These are phyloP conservation scores for Chaetomium tenue DNA, from an alignment of 495 filamentous ascomycete species.

Conservation along the genomic window DNA sequence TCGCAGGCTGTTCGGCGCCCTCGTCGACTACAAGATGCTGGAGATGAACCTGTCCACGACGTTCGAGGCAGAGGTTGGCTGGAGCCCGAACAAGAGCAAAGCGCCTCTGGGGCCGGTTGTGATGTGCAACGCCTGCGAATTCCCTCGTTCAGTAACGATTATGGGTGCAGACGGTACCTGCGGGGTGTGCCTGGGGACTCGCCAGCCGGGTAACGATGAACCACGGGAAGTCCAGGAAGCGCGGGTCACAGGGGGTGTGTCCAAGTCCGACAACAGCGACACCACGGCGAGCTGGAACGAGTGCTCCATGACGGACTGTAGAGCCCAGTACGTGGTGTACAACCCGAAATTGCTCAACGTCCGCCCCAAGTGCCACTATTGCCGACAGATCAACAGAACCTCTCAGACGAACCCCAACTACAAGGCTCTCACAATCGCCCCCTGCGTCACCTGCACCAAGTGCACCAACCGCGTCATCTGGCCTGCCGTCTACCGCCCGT, in stretches of 20 bases:
- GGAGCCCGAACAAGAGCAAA: slow-evolving; percentile 44
- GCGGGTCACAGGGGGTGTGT: slow-evolving; percentile 28
- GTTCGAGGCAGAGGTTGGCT: slow-evolving; percentile 38
- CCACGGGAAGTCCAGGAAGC: slow-evolving; percentile 18
- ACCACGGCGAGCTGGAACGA: slow-evolving; percentile 44
- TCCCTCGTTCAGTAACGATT: slow-evolving; percentile 47
- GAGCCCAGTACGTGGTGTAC: slow-evolving; percentile 51
- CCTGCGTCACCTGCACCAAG: slow-evolving; percentile 39
- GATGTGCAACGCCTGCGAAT: slow-evolving; percentile 43
- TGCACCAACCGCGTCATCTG: slow-evolving; percentile 48
- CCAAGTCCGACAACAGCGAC: slow-evolving; percentile 27
- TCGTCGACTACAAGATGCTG: slow-evolving; percentile 50
- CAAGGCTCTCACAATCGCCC: slow-evolving; percentile 21
- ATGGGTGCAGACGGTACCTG: slow-evolving; percentile 41
- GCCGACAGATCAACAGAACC: slow-evolving; percentile 27
- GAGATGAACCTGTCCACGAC: slow-evolving; percentile 45
- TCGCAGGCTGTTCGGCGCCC: slow-evolving; percentile 37
- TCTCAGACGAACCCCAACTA: slow-evolving; percentile 8
- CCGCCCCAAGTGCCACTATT: slow-evolving; percentile 49
- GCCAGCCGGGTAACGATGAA: not conserved
- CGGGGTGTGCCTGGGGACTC: slow-evolving; percentile 36
- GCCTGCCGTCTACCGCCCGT: slow-evolving; percentile 40
- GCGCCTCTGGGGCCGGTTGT: slow-evolving; percentile 39
- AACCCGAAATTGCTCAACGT: slow-evolving; percentile 37
- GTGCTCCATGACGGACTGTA: slow-evolving; percentile 40